These are phyloP conservation scores for Trypanosoma avium DNA, from an alignment of 208 protist genomes.

Conservation along the genomic window DNA sequence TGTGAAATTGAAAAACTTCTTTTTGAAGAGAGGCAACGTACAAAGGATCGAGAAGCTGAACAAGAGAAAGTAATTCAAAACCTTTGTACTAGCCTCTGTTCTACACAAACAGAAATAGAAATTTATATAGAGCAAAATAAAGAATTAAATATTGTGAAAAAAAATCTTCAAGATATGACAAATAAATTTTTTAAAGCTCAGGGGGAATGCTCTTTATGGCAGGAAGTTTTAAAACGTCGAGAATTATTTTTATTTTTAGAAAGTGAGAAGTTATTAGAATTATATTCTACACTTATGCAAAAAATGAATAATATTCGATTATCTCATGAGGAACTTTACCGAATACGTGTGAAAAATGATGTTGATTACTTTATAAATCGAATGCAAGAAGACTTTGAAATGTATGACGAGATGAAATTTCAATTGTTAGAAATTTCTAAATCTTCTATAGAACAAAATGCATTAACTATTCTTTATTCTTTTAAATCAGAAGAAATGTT, in stretches of 20 bases:
- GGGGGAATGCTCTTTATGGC: conserved; percentile 11
- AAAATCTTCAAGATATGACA: background rate
- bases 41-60: conserved; percentile 3
- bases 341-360: background rate
- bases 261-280: conserved; percentile 8
- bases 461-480: background rate
- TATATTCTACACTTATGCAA: no score
- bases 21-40: background rate
- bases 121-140: conserved; percentile 7
- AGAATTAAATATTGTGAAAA: conserved; percentile 8
- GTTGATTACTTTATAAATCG: background rate
- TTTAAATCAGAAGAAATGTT: conserved; percentile 5
- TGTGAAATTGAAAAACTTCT: conserved; percentile 2
- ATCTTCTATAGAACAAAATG: background rate
- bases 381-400: background rate
- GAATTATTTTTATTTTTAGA: conserved; percentile 19
- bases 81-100: conserved; percentile 17
- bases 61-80: conserved; percentile 16
- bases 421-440: background rate
- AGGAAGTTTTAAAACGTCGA: conserved; percentile 4
- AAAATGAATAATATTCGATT: background rate
- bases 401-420: conserved; percentile 12
- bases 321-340: background rate
- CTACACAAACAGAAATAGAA: conserved; percentile 13
- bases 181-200: background rate